Percentiles rank a stretch among this genome's conserved stretches.
Conservation (phyloP, 1,284 basidiomycete species). For the Ceratobasidium sp. region DNA sequence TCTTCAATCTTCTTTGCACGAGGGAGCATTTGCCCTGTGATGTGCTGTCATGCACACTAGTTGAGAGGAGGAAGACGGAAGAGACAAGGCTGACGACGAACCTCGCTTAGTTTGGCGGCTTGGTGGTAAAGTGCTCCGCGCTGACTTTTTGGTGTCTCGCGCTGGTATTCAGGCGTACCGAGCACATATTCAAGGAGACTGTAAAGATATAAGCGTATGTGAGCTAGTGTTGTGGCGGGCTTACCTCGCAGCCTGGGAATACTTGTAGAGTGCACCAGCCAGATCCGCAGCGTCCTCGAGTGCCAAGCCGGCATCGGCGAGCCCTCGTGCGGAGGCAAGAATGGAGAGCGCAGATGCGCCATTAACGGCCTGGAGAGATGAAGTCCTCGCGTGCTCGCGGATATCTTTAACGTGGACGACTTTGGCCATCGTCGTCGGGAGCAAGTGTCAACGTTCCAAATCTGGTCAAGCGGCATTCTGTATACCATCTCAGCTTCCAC, state of each 20-base stretch:
- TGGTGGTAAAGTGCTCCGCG: slow-evolving; percentile 46
- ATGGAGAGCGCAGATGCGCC: slow-evolving; percentile 24
- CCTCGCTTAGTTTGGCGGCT: slow-evolving; percentile 34
- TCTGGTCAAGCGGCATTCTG: neutral
- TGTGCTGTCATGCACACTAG: slow-evolving; percentile 2
- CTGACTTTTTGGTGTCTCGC: slow-evolving; percentile 36
- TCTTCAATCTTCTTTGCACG: slow-evolving; percentile 43
- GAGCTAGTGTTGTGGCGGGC: neutral
- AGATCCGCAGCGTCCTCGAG: slow-evolving; percentile 47
- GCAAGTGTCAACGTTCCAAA: slow-evolving; percentile 15
- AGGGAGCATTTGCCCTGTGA: slow-evolving; percentile 31
- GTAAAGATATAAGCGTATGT: neutral
- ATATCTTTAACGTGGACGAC: slow-evolving; percentile 38
- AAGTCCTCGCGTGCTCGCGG: slow-evolving; percentile 30
- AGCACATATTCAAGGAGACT: slow-evolving; percentile 41
- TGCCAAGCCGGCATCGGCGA: slow-evolving; percentile 43
- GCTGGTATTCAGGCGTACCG: slow-evolving; percentile 41
- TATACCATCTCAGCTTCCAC: slow-evolving; percentile 29
- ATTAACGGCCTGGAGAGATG: slow-evolving; percentile 27
- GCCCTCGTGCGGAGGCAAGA: slow-evolving; percentile 2
- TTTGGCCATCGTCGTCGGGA: slow-evolving; percentile 41
- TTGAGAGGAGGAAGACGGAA: slow-evolving; percentile 19
- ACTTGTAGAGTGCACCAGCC: slow-evolving; percentile 45
- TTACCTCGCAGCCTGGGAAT: slow-evolving; percentile 46
- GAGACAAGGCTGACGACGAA: slow-evolving; percentile 4